phyloP scores from a whole-genome alignment of 208 protist genomes.

The Wallacemonas rigidus region DNA sequence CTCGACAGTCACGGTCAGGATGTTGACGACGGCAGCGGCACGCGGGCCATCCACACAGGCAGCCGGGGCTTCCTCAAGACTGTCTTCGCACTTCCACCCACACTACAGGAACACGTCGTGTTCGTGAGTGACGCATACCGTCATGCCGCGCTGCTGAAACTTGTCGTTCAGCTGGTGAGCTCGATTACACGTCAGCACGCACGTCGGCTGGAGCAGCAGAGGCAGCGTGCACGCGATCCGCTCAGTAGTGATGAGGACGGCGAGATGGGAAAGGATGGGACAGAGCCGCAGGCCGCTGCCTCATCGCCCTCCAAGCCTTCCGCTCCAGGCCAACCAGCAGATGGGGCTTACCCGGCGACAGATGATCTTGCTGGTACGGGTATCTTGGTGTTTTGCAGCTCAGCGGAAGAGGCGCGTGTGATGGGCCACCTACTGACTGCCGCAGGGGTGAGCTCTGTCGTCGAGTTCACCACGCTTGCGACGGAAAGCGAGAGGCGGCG shows the following conservation, averaged over 20 bases:
- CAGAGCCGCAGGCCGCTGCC: neutral
- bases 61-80: constrained; percentile 25
- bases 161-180: constrained; percentile 55
- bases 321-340: neutral
- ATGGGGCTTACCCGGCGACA: constrained; percentile 38
- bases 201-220: neutral
- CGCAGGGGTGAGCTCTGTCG: constrained; percentile 56
- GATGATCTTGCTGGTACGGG: constrained; percentile 63
- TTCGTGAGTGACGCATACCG: constrained; percentile 84
- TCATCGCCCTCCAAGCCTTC: too few species aligned
- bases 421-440: constrained; percentile 85
- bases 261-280: constrained; percentile 13
- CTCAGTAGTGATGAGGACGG: constrained; percentile 23
- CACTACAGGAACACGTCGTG: constrained; percentile 83
- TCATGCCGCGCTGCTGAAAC: constrained; percentile 85
- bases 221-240: neutral
- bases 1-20: constrained; percentile 75
- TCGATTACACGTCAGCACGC: constrained; percentile 16
- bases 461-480: constrained; percentile 88
- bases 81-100: constrained; percentile 81
- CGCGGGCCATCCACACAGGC: constrained; percentile 5
- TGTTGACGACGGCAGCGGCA: constrained; percentile 19
- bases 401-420: constrained; percentile 87
- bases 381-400: constrained; percentile 85
- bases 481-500: constrained; percentile 72